Percentiles rank a stretch among this genome's conserved stretches.
Conservation (phyloP, 768 basidiomycete species). For the Dentipellis fragilis region DNA sequence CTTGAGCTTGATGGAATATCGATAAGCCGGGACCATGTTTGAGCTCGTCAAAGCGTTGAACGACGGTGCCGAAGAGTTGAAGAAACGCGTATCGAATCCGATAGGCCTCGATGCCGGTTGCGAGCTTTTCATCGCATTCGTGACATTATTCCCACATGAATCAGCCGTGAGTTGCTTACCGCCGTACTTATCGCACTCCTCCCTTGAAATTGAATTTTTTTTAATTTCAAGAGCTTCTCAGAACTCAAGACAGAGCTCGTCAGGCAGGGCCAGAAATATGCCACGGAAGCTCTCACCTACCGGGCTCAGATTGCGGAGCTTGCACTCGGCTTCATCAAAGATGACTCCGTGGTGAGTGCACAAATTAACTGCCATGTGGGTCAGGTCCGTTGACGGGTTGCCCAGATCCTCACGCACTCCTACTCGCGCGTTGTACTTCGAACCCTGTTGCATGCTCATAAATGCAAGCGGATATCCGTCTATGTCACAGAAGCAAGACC, state of each 20-base stretch:
- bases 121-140: conserved; percentile 84
- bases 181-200: conserved; percentile 7
- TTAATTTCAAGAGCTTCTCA: conserved; percentile 59
- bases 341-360: conserved; percentile 70
- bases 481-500: conserved; percentile 97
- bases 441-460: conserved; percentile 82
- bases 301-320: conserved; percentile 83
- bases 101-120: conserved; percentile 85
- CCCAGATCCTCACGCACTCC: conserved; percentile 90
- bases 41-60: conserved; percentile 83
- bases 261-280: conserved; percentile 71
- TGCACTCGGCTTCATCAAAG: conserved; percentile 87
- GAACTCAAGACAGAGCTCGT: conserved; percentile 79
- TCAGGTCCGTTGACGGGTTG: conserved; percentile 9
- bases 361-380: conserved; percentile 9
- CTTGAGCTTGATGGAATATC: conserved; percentile 7
- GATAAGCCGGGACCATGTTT: conserved; percentile 79
- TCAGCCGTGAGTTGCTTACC: conserved; percentile 47
- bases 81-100: conserved; percentile 56
- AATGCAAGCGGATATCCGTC: conserved; percentile 89
- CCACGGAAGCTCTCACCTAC: conserved; percentile 71
- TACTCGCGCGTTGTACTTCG: conserved; percentile 95
- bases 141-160: conserved; percentile 76
- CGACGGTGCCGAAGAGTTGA: conserved; percentile 58
- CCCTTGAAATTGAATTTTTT: conserved; percentile 4